These are phyloP conservation scores for Hypoxylon sp. DNA, from an alignment of 2,329 filamentous ascomycete species.

Conservation along the genomic window DNA sequence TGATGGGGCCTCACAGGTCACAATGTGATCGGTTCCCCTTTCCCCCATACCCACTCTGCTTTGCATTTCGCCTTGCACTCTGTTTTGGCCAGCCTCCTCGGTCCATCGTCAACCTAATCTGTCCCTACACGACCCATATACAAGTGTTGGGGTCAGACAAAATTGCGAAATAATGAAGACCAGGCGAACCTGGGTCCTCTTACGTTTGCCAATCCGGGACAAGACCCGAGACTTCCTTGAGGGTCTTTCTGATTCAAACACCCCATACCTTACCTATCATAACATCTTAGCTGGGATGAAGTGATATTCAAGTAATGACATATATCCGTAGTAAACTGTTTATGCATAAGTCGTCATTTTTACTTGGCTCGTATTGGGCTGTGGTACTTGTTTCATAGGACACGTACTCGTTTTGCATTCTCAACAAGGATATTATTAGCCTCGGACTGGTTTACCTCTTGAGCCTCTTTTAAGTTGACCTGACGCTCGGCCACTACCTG, in stretches of 20 bases:
- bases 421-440: too few species aligned
- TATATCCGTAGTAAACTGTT: too few species aligned
- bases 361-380: not conserved
- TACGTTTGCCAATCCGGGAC: not conserved
- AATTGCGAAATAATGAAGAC: not conserved
- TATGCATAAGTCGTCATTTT: not conserved
- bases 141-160: not conserved
- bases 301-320: not conserved
- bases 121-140: not conserved
- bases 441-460: not conserved
- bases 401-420: too few species aligned
- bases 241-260: not conserved
- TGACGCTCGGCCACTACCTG: not conserved
- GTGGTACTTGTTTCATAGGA: not conserved
- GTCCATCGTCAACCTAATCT: slow-evolving; percentile 1
- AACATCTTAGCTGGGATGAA: not conserved
- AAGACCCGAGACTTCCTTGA: not conserved
- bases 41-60: slow-evolving; percentile 8
- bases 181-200: not conserved
- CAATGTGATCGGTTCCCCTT: not conserved
- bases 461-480: not conserved
- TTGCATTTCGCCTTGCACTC: not conserved
- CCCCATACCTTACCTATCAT: not conserved
- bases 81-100: not conserved
- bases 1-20: not conserved